phyloP scores from a whole-genome alignment of 768 basidiomycete species.

The Tremella yokohamensis region DNA sequence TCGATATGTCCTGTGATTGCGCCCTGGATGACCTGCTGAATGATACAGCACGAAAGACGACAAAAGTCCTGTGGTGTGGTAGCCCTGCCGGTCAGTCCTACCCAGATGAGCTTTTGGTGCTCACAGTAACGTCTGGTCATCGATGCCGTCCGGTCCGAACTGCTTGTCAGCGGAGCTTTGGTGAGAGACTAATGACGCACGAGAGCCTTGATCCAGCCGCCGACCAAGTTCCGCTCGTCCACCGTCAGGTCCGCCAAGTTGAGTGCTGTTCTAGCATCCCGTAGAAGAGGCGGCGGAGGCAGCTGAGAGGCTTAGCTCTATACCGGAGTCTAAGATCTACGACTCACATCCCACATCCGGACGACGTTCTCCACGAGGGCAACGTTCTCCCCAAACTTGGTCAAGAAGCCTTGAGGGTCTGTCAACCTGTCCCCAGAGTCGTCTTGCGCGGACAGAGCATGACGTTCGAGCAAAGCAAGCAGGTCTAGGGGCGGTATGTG shows the following conservation, averaged over 20 bases:
- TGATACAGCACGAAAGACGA: conserved; percentile 47
- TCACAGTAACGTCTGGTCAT: conserved; percentile 45
- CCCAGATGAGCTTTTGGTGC: background rate
- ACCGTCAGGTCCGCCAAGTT: conserved; percentile 19
- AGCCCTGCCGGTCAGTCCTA: conserved; percentile 25
- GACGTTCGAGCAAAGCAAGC: conserved; percentile 12
- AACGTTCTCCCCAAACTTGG: conserved; percentile 42
- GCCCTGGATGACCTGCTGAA: conserved; percentile 51
- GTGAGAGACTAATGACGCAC: conserved; percentile 21
- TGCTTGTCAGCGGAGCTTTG: conserved; percentile 10
- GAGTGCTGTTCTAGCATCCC: conserved; percentile 22
- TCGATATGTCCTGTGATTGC: conserved; percentile 48
- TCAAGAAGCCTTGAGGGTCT: conserved; percentile 47
- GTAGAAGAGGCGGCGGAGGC: conserved; percentile 25
- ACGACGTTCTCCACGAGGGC: conserved; percentile 33
- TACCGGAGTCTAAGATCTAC: conserved; percentile 4
- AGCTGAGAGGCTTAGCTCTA: conserved; percentile 15
- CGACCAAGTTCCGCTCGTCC: conserved; percentile 26
- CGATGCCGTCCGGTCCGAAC: conserved; percentile 51
- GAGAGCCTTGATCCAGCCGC: conserved; percentile 48
- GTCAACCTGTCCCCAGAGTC: conserved; percentile 28
- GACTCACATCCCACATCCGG: conserved; percentile 23
- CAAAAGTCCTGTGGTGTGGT: conserved; percentile 50
- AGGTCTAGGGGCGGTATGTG: conserved; percentile 13
- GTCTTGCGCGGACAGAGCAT: conserved; percentile 19